Conservation (phyloP, 2,329 filamentous ascomycete genomes). For the Talaromyces sp. region DNA sequence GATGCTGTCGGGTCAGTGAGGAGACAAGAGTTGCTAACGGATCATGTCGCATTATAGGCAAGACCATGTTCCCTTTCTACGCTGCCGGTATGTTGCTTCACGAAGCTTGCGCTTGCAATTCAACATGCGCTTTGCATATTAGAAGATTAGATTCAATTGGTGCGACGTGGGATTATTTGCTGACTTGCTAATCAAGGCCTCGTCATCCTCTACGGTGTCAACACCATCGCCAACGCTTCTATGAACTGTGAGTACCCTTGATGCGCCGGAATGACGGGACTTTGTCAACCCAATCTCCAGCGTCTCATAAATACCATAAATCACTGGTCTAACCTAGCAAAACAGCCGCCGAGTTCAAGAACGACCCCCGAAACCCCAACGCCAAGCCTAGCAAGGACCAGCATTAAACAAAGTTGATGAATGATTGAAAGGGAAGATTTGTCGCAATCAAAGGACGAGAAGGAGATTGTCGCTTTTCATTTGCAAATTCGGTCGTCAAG, state of each 20-base stretch:
- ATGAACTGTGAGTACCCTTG: conserved; percentile 63
- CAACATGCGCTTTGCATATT: background rate
- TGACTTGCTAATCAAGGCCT: conserved; percentile 53
- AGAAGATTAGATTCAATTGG: background rate
- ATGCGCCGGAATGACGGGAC: background rate
- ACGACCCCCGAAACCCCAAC: conserved; percentile 78
- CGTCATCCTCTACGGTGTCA: conserved; percentile 86
- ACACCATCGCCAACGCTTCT: conserved; percentile 71
- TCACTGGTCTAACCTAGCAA: background rate
- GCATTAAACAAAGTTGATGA: conserved; percentile 14
- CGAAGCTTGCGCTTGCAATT: background rate
- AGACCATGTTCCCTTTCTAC: conserved; percentile 91
- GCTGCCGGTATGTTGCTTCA: conserved; percentile 67
- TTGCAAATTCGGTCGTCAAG: background rate
- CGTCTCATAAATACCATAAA: background rate
- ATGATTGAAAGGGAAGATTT: background rate
- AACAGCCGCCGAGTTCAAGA: conserved; percentile 88
- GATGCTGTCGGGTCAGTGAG: too few species aligned
- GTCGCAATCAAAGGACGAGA: background rate
- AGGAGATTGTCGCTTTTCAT: background rate
- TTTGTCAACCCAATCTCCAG: background rate
- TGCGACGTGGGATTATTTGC: background rate
- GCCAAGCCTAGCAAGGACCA: conserved; percentile 27
- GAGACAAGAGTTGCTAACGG: conserved; percentile 24
- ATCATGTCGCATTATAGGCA: conserved; percentile 52